These are phyloP conservation scores for Botrytis galanthina DNA, from an alignment of 2,329 filamentous ascomycete species.

Conservation along the genomic window DNA sequence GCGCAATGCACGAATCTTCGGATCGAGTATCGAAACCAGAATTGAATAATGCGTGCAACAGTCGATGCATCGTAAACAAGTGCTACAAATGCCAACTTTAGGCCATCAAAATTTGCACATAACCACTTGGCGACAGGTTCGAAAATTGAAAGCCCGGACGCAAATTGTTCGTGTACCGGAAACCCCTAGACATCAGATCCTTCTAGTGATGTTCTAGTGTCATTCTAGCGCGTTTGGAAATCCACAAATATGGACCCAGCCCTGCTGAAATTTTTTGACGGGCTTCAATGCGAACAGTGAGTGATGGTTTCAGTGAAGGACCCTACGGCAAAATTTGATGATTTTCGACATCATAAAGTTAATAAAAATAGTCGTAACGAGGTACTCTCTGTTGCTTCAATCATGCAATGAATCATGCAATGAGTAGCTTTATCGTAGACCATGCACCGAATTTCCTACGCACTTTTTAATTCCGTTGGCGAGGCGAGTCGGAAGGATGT, in stretches of 20 bases:
- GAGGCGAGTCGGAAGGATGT: background rate
- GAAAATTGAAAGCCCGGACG: background rate
- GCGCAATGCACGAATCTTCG: background rate
- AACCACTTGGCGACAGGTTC: background rate
- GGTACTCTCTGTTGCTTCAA: too few species aligned
- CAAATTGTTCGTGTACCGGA: slow-evolving; percentile 1
- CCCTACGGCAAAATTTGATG: background rate
- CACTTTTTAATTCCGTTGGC: background rate
- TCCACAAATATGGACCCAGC: too few species aligned
- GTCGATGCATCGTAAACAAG: background rate
- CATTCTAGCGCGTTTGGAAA: background rate
- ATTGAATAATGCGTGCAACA: background rate
- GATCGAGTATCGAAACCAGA: background rate
- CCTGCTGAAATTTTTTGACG: background rate
- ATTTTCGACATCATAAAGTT: background rate
- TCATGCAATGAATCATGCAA: too few species aligned
- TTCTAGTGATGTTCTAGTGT: slow-evolving; percentile 11
- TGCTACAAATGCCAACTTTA: background rate
- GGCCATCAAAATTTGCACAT: background rate
- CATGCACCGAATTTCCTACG: background rate
- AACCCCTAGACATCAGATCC: slow-evolving; percentile 8
- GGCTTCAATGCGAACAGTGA: slow-evolving; percentile 9
- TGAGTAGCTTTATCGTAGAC: background rate
- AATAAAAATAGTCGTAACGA: background rate
- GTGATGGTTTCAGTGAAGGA: background rate